Base-by-base conservation (phyloP, 2,329 filamentous ascomycete species). In the Elsinoe australis region DNA sequence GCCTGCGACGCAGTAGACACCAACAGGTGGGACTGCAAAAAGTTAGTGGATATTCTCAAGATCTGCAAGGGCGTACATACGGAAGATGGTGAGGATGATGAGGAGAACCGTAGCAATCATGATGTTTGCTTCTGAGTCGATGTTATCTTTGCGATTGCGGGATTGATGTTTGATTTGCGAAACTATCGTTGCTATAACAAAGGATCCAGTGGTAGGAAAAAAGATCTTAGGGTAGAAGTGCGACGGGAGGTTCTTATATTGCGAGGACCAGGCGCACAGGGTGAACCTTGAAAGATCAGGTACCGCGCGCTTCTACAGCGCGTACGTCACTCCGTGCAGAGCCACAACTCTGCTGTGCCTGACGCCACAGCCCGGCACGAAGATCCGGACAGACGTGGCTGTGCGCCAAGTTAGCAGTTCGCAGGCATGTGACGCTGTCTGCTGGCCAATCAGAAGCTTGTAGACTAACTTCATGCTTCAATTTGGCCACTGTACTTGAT, bases 1-100 rank as follows among this genome's bases (percentile, higher is more conserved):
- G 52, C 71, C 71, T n/a, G 70, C 65, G 41, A 73, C 63, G 49
- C 69, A 55, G 59, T 67, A 69, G 56, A 72, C 71, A 50, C 69
- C 71, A 9, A 73, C 52, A 15, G 70, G 71, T n/a, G 71, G 71
- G 32, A 72, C 68, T 71, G 54, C 38, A 26, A 28, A 36, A 47
- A 3, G 44, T 50, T 29, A 52, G 41, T 28, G 31, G 33, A 14
- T 22, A 31, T 18, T 39, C 32, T 2, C 15, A n/a, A 29, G n/a
- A 14, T 5, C 14, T 5, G 17, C 21, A 29, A 31, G 26, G 32
- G 18, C 44, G 28, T 17, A 53, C 62, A 32, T 61, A 69, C 67
- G 49, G 58, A 72, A 67, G 56, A 72, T 63, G 24, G 69, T 70
- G 52, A 72, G 63, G 52, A 72, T 60, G 34, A 71, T 63, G 21